A percentile compares a stretch with the other conserved stretches of the same genome.
phyloP scores from a whole-genome alignment of 306 rosid species.

The Malus fusca region DNA sequence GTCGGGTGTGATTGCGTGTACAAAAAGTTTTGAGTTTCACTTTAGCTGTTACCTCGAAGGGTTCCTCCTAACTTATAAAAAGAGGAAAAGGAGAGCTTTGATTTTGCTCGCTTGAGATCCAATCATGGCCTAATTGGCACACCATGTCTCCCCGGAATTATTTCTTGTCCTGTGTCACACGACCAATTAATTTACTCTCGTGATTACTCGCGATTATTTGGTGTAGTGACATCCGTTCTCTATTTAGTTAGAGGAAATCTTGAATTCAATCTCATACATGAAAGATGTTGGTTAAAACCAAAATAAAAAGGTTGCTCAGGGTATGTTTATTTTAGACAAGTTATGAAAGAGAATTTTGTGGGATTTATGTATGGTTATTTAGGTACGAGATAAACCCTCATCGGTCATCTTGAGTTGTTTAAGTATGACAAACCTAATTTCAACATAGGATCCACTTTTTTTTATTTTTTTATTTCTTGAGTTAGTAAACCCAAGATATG shows the following conservation, averaged over 20 bases:
- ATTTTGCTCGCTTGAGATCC: slow-evolving; percentile 16
- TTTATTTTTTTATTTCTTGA: no score
- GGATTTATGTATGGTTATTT: no score
- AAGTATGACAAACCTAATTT: background rate
- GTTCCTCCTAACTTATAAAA: slow-evolving; percentile 18
- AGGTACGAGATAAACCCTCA: background rate
- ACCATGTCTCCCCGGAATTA: slow-evolving; percentile 33
- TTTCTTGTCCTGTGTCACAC: slow-evolving; percentile 5
- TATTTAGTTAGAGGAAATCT: background rate
- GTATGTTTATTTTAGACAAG: background rate
- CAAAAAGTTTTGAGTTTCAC: slow-evolving; percentile 11
- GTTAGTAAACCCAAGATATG: background rate
- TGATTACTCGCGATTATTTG: no score
- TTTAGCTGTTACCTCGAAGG: slow-evolving; percentile 23
- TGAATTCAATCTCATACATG: background rate
- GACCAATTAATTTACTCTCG: background rate
- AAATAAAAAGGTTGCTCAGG: no score
- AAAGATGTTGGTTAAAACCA: background rate
- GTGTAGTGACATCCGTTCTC: no score
- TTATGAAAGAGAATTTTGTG: no score
- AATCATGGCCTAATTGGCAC: slow-evolving; percentile 31
- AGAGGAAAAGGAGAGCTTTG: slow-evolving; percentile 2
- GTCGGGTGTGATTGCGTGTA: slow-evolving; percentile 47
- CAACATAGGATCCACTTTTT: background rate
- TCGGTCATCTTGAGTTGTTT: background rate